Conservation (phyloP, 2,329 filamentous ascomycete genomes). For the Verticillium alfalfae region DNA sequence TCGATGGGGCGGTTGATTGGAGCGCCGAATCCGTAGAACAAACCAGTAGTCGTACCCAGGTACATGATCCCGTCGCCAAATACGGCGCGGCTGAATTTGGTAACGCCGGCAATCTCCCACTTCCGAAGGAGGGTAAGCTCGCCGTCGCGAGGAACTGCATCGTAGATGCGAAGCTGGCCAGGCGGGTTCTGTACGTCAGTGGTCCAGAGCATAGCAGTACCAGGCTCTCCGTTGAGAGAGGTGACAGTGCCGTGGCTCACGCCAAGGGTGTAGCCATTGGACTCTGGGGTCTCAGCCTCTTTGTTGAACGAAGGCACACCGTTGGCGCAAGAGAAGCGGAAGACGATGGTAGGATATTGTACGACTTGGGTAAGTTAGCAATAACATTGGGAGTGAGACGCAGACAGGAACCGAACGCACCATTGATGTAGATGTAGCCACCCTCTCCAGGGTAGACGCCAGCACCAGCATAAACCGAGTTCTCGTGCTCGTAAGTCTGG, state of each 20-base stretch:
- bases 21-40: constrained; percentile 49
- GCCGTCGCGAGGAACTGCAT: constrained; percentile 42
- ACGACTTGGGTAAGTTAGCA: constrained; percentile 29
- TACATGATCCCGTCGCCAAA: constrained; percentile 53
- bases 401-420: neutral
- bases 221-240: constrained; percentile 44
- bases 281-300: constrained; percentile 41
- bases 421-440: constrained; percentile 42
- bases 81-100: constrained; percentile 52
- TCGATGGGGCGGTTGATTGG: constrained; percentile 48
- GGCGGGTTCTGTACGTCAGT: constrained; percentile 44
- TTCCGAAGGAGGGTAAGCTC: constrained; percentile 40
- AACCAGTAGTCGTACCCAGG: constrained; percentile 44
- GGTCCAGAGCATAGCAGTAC: constrained; percentile 52
- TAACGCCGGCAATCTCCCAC: constrained; percentile 45
- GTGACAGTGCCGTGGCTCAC: constrained; percentile 53
- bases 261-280: constrained; percentile 47
- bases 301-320: constrained; percentile 49
- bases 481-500: constrained; percentile 35
- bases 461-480: constrained; percentile 39
- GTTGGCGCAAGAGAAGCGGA: constrained; percentile 48
- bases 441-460: constrained; percentile 43
- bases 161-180: constrained; percentile 44
- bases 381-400: neutral
- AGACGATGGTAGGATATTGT: constrained; percentile 47